Evolutionary conservation across 192 early-diverging fungal species (phyloP).

Genomic region (Gamsiella multidivaricata): DNA sequence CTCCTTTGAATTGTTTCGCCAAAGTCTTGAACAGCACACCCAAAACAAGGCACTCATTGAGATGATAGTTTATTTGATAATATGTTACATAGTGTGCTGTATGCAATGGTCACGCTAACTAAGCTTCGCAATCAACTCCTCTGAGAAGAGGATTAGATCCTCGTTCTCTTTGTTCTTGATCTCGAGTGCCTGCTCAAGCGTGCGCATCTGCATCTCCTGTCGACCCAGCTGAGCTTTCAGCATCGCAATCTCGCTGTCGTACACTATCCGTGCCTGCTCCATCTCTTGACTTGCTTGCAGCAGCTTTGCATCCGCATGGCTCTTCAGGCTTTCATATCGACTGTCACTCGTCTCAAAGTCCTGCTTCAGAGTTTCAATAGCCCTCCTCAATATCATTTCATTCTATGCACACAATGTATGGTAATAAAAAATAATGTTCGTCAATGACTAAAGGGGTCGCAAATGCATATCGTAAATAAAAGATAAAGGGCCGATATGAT

Average conservation of each 20-base stretch:
- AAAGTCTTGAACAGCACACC: too few relatives aligned
- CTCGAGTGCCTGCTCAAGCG: slow-evolving; percentile 42
- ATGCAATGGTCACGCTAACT: too few relatives aligned
- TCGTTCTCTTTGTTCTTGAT: slow-evolving; percentile 48
- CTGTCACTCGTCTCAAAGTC: slow-evolving; percentile 49
- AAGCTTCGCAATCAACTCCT: slow-evolving; percentile 46
- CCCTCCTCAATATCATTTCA: slow-evolving; percentile 39
- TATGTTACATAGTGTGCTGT: too few relatives aligned
- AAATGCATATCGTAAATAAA: background rate
- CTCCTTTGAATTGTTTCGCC: too few relatives aligned
- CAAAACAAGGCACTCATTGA: too few relatives aligned
- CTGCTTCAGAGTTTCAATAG: slow-evolving; percentile 43
- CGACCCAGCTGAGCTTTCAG: slow-evolving; percentile 23
- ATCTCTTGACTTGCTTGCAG: slow-evolving; percentile 26
- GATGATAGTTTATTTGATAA: too few relatives aligned
- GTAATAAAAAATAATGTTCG: background rate
- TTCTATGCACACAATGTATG: slow-evolving; percentile 13
- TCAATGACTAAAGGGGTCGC: too few relatives aligned
- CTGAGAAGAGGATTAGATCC: slow-evolving; percentile 45
- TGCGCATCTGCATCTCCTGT: slow-evolving; percentile 49
- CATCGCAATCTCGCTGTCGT: slow-evolving; percentile 30
- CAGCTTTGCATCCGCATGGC: slow-evolving; percentile 39
- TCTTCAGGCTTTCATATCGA: slow-evolving; percentile 37
- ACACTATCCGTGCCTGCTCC: slow-evolving; percentile 33
- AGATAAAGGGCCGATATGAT: background rate